phyloP scores from a whole-genome alignment of 2,329 filamentous ascomycete genomes.

The Hymenoscyphus albidus region DNA sequence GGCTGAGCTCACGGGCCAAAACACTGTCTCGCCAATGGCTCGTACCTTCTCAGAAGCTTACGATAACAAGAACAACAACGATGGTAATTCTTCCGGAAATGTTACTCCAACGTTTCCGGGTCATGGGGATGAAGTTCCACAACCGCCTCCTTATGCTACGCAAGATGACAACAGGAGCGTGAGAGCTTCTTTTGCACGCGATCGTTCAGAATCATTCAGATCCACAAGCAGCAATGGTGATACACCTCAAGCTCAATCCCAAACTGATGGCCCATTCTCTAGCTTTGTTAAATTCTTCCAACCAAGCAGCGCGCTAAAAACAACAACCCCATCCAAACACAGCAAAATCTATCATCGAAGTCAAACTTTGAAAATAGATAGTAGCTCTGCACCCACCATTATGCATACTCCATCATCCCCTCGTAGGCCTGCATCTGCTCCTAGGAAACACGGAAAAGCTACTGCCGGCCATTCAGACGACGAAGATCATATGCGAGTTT shows the following conservation, averaged over 20 bases:
- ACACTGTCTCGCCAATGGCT: constrained; percentile 35
- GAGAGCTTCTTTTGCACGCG: constrained; percentile 36
- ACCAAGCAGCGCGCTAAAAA: constrained; percentile 45
- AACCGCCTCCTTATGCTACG: constrained; percentile 62
- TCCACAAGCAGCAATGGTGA: constrained; percentile 22
- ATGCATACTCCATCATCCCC: constrained; percentile 5
- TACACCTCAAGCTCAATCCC: constrained; percentile 25
- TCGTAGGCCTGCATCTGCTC: not conserved
- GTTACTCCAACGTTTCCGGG: constrained; percentile 43
- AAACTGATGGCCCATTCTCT: constrained; percentile 48
- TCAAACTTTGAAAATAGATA: constrained; percentile 61
- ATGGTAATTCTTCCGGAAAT: constrained; percentile 29
- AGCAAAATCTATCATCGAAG: constrained; percentile 71
- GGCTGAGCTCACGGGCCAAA: constrained; percentile 82
- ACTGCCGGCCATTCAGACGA: constrained; percentile 37
- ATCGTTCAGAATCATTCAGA: constrained; percentile 19
- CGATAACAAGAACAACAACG: constrained; percentile 17
- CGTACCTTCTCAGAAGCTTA: constrained; percentile 23
- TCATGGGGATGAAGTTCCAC: constrained; percentile 57
- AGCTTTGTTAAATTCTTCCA: constrained; percentile 69
- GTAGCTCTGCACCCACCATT: constrained; percentile 20
- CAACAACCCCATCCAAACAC: constrained; percentile 53
- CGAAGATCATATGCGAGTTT: constrained; percentile 45
- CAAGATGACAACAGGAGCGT: constrained; percentile 62
- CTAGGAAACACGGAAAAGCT: constrained; percentile 36